Conservation (phyloP, 2,329 filamentous ascomycete genomes). For the Septoria linicola region DNA sequence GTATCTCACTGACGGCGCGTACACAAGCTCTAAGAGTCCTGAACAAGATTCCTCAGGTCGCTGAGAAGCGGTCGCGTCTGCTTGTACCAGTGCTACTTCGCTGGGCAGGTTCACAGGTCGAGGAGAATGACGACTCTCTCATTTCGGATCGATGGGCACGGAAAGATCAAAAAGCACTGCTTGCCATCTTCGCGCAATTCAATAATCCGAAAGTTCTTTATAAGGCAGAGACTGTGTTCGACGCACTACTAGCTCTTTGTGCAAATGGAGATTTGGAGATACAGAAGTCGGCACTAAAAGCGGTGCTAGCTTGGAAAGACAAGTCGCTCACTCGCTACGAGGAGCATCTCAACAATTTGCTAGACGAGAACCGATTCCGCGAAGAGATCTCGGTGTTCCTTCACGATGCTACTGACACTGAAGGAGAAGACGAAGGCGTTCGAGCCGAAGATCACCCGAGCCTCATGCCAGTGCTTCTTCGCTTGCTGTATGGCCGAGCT, state of each 20-base stretch:
- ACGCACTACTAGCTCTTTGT: conserved; percentile 70
- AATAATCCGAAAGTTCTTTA: conserved; percentile 82
- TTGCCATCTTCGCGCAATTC: conserved; percentile 81
- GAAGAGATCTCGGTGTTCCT: conserved; percentile 92
- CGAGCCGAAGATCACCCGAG: conserved; percentile 71
- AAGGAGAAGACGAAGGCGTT: conserved; percentile 62
- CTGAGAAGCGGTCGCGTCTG: conserved; percentile 80
- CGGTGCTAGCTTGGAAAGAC: conserved; percentile 85
- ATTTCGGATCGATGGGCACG: conserved; percentile 58
- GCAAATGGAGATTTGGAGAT: conserved; percentile 88
- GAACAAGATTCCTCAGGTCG: conserved; percentile 68
- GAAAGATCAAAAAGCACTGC: conserved; percentile 78
- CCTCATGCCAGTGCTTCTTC: conserved; percentile 81
- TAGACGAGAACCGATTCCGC: conserved; percentile 88
- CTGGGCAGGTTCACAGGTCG: conserved; percentile 63
- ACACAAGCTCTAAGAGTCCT: conserved; percentile 79
- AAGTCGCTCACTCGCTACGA: conserved; percentile 72
- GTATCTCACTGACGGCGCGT: conserved; percentile 43
- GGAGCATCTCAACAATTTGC: conserved; percentile 78
- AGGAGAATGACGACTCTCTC: conserved; percentile 18
- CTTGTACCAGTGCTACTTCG: conserved; percentile 82
- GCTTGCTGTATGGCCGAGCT: conserved; percentile 83
- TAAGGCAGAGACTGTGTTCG: conserved; percentile 71
- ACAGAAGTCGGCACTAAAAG: conserved; percentile 80
- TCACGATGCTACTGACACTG: conserved; percentile 24